Evolutionary conservation across 306 rosid genomes (phyloP), one percentile per base, ranked within the genome.

Genomic region (Casuarina glauca): DNA sequence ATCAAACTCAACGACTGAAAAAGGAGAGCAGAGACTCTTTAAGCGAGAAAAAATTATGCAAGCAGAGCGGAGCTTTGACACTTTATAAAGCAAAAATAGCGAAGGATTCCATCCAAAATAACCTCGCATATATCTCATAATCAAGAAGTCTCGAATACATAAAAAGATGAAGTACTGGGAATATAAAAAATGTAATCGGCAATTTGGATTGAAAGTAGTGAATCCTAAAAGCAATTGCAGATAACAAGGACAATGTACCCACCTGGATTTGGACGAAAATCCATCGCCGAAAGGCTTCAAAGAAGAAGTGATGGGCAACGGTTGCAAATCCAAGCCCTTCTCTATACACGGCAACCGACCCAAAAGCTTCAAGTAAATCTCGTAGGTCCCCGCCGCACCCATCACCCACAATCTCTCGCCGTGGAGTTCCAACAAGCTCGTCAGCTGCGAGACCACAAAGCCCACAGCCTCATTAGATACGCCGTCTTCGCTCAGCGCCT

Each of bases 271-370:
- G 26, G 93, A 76, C 85, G 86, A 78, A 67, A 79, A 60, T 49
- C 82, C 91, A 76, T 90, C 94, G 44, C 74, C 64, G 45, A 91
- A 80, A 81, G 91, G 82, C 44, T 88, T 79, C 12, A 26, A 26
- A 26, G 91, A 89, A 63, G 90, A 84, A 72, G 97, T 91, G 79
- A 96, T 87, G 81, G 99, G 91, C 80, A 96, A 80, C 5, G 84
- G 72, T 78, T 88, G 89, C 79, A 96, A 84, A 84, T 86, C 97
- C 99, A 92, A 96, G 76, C 91, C 93, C 64, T 83, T 93, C 57
- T 88, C 91, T 11, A 89, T 75, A 1, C 64, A 72, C 10, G 93
- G 92, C 60, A 91, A 93, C 83, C 76, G 58, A 54, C 77, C 78
- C 16, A 82, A 13, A 20, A 96, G 85, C 93, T 88, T 93, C 8